Evolutionary conservation across 805 yeast genomes (phyloP), one percentile per base, ranked within the genome.

Genomic region (Tetrapisispora fleetii): DNA sequence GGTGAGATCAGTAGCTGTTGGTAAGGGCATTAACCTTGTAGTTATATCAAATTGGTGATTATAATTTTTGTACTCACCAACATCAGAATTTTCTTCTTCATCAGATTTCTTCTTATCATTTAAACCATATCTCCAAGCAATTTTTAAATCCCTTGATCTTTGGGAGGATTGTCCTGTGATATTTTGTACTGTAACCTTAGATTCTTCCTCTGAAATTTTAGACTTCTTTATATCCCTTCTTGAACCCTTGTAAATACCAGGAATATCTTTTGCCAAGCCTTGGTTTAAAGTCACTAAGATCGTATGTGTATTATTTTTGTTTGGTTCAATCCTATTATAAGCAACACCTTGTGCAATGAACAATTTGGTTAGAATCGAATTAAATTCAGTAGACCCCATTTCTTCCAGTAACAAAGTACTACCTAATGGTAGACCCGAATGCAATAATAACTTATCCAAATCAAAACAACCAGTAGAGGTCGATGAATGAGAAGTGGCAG

Each of bases 121-220:
- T 47, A 72, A 67, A 0, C 91, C 93, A 59, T 90, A 90, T 58
- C 97, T 77, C 98, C 98, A 90, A 1, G 98, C 97, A 55, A 90
- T 90, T 60, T 82, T 85, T 74, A 90, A 69, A 54, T 83, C 86
- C 6, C 67, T 52, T 42, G 55, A 52, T 48, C 63, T 56, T 17
- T 57, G 46, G 40, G 62, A 36, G 27, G 58, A 52, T 48, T 54
- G 52, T 33, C 75, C 77, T 2, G 78, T 65, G 57, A 83, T 60
- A 59, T 85, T 85, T 30, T 82, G 78, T 3, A 85, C 91, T 49
- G 85, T 80, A 6, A 86, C 59, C 56, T 81, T 78, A 13, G 78
- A 69, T 58, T 83, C 83, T 50, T 81, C 76, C 48, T 74, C 75
- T 17, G 67, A 60, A 3, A 84, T 77, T 50, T 71, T 71, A 16